Conservation (phyloP, 768 basidiomycete species). For the Fomitopsis pulvina region DNA sequence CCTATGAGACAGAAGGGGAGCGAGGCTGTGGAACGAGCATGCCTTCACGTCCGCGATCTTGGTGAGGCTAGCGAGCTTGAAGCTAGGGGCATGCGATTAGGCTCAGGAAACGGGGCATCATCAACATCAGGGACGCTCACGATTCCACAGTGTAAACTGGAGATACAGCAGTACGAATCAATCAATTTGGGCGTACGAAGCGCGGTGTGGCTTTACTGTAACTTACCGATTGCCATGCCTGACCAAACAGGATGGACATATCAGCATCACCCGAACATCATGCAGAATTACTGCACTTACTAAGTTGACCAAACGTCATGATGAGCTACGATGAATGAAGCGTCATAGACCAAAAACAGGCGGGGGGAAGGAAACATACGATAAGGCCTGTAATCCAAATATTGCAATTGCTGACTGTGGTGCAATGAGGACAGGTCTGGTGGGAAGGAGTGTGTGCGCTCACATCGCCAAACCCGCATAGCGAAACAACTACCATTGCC, state of each 20-base stretch:
- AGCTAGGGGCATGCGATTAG: constrained; percentile 2
- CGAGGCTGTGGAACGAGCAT: constrained; percentile 7
- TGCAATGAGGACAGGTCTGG: constrained; percentile 1
- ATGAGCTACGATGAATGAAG: constrained; percentile 29
- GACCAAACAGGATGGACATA: not conserved
- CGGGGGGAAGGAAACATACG: constrained; percentile 26
- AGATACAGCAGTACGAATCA: not conserved
- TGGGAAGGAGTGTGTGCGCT: constrained; percentile 8
- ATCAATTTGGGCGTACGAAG: not conserved
- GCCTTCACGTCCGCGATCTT: constrained; percentile 42
- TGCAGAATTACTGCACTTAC: constrained; percentile 18
- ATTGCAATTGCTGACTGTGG: constrained; percentile 50
- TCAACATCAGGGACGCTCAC: constrained; percentile 24
- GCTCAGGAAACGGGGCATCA: constrained; percentile 26
- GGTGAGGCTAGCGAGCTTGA: constrained; percentile 28
- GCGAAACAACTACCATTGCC: constrained; percentile 39
- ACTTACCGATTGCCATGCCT: constrained; percentile 4
- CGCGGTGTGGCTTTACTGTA: not conserved
- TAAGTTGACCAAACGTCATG: constrained; percentile 44
- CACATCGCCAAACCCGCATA: constrained; percentile 60
- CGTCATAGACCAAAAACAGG: not conserved
- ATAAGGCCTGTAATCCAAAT: constrained; percentile 37
- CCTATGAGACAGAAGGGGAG: not conserved
- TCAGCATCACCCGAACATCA: not conserved
- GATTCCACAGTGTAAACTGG: constrained; percentile 37